Evolutionary conservation across 2,329 filamentous ascomycete species (phyloP).

Genomic region (Cercospora zeae-maydis): DNA sequence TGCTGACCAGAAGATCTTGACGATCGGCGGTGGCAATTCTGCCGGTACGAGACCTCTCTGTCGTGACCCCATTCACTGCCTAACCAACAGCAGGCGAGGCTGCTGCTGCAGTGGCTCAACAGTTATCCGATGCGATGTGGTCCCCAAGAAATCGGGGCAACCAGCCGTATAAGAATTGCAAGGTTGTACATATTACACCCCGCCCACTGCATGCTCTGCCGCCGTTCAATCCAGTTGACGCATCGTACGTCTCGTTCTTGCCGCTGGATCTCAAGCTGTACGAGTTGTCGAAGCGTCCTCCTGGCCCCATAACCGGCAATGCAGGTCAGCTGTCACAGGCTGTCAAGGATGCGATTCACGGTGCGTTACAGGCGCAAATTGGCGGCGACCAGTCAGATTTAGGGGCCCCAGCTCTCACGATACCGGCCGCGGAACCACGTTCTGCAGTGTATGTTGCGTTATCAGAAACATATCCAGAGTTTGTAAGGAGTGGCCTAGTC

Average conservation of each 20-base stretch:
- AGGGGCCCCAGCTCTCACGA: constrained; percentile 25
- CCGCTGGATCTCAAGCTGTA: constrained; percentile 71
- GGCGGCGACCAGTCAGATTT: constrained; percentile 46
- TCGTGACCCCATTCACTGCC: neutral
- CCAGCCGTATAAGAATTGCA: constrained; percentile 42
- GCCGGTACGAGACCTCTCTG: constrained; percentile 41
- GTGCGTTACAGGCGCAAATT: constrained; percentile 36
- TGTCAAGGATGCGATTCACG: constrained; percentile 35
- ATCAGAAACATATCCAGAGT: constrained; percentile 69
- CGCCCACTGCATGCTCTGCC: constrained; percentile 71
- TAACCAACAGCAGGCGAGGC: constrained; percentile 56
- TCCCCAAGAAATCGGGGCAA: constrained; percentile 41
- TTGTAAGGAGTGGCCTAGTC: constrained; percentile 61
- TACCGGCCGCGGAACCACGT: constrained; percentile 18
- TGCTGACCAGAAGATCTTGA: constrained; percentile 59
- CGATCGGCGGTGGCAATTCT: constrained; percentile 80
- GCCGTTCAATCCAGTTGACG: constrained; percentile 42
- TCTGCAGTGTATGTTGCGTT: constrained; percentile 54
- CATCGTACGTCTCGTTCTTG: constrained; percentile 53
- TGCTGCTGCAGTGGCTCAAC: constrained; percentile 66
- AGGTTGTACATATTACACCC: constrained; percentile 65
- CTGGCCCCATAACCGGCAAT: constrained; percentile 56
- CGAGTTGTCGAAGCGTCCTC: constrained; percentile 61
- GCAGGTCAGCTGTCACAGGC: constrained; percentile 63
- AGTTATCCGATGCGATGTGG: constrained; percentile 63